Base-by-base conservation (phyloP, 768 basidiomycete genomes). In the Brasilioporus rufonigricans region DNA sequence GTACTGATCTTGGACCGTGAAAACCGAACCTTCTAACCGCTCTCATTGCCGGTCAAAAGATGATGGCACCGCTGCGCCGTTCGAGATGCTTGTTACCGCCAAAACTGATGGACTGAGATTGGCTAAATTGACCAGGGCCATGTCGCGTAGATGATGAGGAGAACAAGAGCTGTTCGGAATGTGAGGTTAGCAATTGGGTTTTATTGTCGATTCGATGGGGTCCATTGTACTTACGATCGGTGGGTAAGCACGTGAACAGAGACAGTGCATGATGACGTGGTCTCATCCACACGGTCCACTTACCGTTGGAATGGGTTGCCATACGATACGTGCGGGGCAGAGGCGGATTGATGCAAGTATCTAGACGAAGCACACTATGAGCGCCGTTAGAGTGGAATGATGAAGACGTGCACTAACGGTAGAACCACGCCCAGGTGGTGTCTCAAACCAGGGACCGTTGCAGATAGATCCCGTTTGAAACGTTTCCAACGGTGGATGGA, bases 181-280 rank as follows among this genome's bases (percentile, higher is more conserved):
- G 16, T 39, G 21, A 43, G 31, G 27, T 24, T 27, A 27, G 27
- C 40, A 21, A 18, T n/a, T 35, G 32, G 35, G 24, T 32, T 38
- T 33, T 53, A 56, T 49, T 40, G 43, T 43, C 16, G 21, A 27
- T n/a, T 43, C 41, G 14, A 58, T 31, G 23, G 35, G 8, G n/a
- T 29, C 23, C 33, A 50, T 43, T 57, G 43, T 27, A 26, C 55
- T 12, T 27, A 44, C 31, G 35, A 48, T 36, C 39, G 32, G 33
- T 36, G 19, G 27, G 43, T 57, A 44, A 50, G 62, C 55, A 62
- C 39, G 44, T 40, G 53, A 62, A 55, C 50, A 21, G 29, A 24
- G 39, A 47, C 33, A 36, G 31, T 21, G 19, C 27, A 44, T 14
- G 50, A 51, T 58, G 19, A 46, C 40, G 41, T 40, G 43, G 55